These are phyloP conservation scores for Aspergillus pseudoterreus DNA, from an alignment of 2,329 filamentous ascomycete species.

Conservation along the genomic window DNA sequence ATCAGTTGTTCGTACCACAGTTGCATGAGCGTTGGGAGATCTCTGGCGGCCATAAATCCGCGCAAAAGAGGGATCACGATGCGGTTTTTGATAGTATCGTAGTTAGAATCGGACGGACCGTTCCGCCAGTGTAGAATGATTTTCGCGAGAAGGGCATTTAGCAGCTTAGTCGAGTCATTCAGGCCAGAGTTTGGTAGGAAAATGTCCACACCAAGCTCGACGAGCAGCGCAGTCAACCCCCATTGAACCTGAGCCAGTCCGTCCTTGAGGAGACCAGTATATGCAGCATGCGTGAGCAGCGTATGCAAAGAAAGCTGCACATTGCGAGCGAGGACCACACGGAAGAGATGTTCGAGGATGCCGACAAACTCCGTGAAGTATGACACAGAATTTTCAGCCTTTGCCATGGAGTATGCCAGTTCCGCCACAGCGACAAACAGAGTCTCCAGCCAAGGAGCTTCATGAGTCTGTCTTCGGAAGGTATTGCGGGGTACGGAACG, in stretches of 20 bases:
- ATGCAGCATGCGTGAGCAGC: constrained; percentile 38
- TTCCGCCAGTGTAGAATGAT: constrained; percentile 31
- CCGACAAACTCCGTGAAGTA: constrained; percentile 29
- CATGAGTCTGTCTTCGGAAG: constrained; percentile 41
- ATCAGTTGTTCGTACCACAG: constrained; percentile 39
- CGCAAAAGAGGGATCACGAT: constrained; percentile 39
- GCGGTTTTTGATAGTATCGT: constrained; percentile 33
- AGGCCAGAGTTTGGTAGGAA: constrained; percentile 44
- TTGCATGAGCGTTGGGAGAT: constrained; percentile 36
- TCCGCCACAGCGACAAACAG: constrained; percentile 45
- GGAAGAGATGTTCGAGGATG: constrained; percentile 37
- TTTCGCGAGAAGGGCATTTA: constrained; percentile 35
- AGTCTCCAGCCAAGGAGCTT: constrained; percentile 49
- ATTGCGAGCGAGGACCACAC: constrained; percentile 35
- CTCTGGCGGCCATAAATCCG: constrained; percentile 39
- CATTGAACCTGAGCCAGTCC: constrained; percentile 34
- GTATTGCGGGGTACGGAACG: constrained; percentile 43
- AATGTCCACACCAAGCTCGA: constrained; percentile 41
- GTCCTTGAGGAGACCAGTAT: constrained; percentile 37
- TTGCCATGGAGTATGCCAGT: constrained; percentile 33
- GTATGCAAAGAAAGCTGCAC: constrained; percentile 39
- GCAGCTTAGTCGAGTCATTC: constrained; percentile 30
- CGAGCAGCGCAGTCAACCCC: constrained; percentile 39
- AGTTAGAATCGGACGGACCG: constrained; percentile 15
- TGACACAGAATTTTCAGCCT: constrained; percentile 22